Evolutionary conservation across 345 rosid genomes (phyloP), one percentile per base, ranked within the genome.

Genomic region (Hirschfeldia incana): DNA sequence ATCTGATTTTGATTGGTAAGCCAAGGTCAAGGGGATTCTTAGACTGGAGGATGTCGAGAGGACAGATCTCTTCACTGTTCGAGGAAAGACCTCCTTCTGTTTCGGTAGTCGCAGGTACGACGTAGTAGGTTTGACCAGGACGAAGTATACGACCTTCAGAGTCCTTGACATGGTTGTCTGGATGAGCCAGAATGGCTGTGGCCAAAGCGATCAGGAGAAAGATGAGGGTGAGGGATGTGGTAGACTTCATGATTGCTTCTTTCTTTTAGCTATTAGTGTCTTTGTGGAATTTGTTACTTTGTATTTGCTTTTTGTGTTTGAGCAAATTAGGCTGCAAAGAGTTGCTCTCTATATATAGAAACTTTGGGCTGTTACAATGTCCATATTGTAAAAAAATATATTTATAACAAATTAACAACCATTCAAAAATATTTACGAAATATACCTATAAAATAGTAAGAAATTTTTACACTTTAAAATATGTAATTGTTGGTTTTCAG

Each of bases 11-110:
- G 67, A 72, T 72, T 2, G 75, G 75, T 59, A 59, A 28, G 15
- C 75, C 75, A 1, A 72, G 26, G 57, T 72, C 75, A 59, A 72
- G 75, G 8, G 75, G 67, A 30, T 37, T 39, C n/a, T 59, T 36
- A 2, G 75, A 72, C 57, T 60, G 75, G 57, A 72, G 27, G 58
- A 72, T 72, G 36, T 72, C 75, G 0, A 72, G 57, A 8, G 75
- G 67, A 39, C 75, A 72, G 10, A 60, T 72, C 57, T 72, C 76
- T 39, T 72, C 67, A 28, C 76, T 72, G 67, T 59, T 72, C 2
- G 76, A 61, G 39, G 60, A 59, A 13, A 72, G 16, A 72, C 76
- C 76, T 37, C 66, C 67, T 13, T 9, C 58, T 27, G 28, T 37
- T 53, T 27, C 37, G 7, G 66, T 21, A 3, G 34, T 72, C n/a